Base-by-base conservation (phyloP, 805 yeast genomes). In the Diddensiella transvaalensis region DNA sequence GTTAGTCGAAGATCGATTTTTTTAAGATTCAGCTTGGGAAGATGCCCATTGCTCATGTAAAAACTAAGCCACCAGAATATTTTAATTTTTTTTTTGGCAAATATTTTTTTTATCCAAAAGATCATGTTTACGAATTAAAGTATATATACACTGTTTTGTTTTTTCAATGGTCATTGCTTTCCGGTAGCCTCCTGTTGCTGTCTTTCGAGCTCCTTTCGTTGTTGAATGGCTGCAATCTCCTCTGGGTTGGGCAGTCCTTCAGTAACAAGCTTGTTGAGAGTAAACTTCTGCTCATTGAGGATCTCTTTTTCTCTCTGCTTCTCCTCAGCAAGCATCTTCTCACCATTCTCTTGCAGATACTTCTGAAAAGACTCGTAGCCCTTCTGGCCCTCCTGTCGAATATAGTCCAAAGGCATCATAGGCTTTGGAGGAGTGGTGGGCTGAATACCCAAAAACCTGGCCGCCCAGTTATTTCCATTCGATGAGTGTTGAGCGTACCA, bases 351-450 rank as follows among this genome's bases (percentile, higher is more conserved):
- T 61, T 84, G 87, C 59, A 89, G 76, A 60, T 87, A 74, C 68
- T 85, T 81, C 70, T 82, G 82, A 80, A 88, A 85, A 58, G 82
- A 80, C 60, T 83, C 82, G 67, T 88, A 91, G 66, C 87, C 88
- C 71, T 81, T 79, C 69, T 88, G 96, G 59, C 96, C 96, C 64
- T 87, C 91, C 64, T 88, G 95, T 65, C 97, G 85, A 57, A 90
- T 82, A 48, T 80, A 65, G 69, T 91, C 99, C 65, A 89, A 77
- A 24, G 96, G 96, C 83, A 84, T 80, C 69, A 82, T 80, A 52
- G 83, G 83, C 62, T 77, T 63, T 63, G 71, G 57, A 63, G 63
- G 79, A 41, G 70, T 67, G 49, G 73, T 69, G 3, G 74, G 60
- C 40, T 83, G 78, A 37, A 82, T 68, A 37, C 96, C 96, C 48